These are phyloP conservation scores for Quercus wislizeni DNA, from an alignment of 306 rosid species.

Conservation along the genomic window DNA sequence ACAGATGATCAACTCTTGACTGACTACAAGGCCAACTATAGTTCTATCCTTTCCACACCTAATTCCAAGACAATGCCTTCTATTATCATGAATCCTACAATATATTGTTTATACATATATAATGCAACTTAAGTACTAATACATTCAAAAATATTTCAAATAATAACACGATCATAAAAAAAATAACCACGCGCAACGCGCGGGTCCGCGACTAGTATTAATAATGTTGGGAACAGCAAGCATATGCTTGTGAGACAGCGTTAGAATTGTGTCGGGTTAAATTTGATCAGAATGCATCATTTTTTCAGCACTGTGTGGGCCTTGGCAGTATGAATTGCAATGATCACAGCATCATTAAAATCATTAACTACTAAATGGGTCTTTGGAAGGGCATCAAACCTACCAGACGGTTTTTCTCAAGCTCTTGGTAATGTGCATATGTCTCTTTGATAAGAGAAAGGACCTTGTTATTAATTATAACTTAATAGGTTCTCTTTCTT, in stretches of 20 bases:
- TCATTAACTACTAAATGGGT: background rate
- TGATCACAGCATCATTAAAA: background rate
- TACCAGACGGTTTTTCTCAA: constrained; percentile 58
- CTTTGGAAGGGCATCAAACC: background rate
- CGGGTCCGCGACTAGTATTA: background rate
- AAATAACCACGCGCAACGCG: too few species aligned
- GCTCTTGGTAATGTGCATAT: constrained; percentile 45
- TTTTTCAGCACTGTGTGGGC: constrained; percentile 57
- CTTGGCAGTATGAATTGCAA: constrained; percentile 71
- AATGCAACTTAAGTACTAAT: too few species aligned
- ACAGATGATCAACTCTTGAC: too few species aligned
- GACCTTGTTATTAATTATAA: constrained; percentile 62
- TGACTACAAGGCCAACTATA: too few species aligned
- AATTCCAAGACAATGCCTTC: too few species aligned
- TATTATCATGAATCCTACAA: too few species aligned
- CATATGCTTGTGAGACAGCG: constrained; percentile 56
- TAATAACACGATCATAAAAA: too few species aligned
- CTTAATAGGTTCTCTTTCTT: constrained; percentile 61
- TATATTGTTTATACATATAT: too few species aligned
- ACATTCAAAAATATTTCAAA: too few species aligned
- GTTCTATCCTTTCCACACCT: too few species aligned
- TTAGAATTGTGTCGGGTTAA: constrained; percentile 35
- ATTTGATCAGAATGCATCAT: constrained; percentile 55
- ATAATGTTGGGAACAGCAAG: background rate
- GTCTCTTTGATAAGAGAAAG: constrained; percentile 51